phyloP scores from a whole-genome alignment of 2,329 filamentous ascomycete species.

The Neofusicoccum cordaticola region DNA sequence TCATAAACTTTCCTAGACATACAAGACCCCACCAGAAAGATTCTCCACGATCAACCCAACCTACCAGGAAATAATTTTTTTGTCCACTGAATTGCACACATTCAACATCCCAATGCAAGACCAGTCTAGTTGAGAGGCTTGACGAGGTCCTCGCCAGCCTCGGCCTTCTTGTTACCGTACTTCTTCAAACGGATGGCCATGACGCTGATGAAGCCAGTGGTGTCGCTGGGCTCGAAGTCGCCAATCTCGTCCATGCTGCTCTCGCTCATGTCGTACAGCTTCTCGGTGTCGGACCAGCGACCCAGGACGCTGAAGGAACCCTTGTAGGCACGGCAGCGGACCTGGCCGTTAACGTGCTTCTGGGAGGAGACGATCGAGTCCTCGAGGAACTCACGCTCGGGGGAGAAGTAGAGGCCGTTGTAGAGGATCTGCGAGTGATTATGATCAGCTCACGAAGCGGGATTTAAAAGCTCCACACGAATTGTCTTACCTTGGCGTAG shows the following conservation, averaged over 20 bases:
- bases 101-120: background rate
- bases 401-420: slow-evolving; percentile 68
- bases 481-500: slow-evolving; percentile 49
- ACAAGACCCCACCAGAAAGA: background rate
- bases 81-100: background rate
- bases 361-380: slow-evolving; percentile 48
- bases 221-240: slow-evolving; percentile 64
- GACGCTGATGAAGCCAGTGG: slow-evolving; percentile 67
- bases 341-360: slow-evolving; percentile 45
- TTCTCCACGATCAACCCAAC: background rate
- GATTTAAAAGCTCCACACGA: slow-evolving; percentile 30
- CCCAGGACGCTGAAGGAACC: slow-evolving; percentile 61
- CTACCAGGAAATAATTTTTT: background rate
- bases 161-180: slow-evolving; percentile 19
- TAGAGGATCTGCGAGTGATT: slow-evolving; percentile 38
- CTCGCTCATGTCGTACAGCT: slow-evolving; percentile 66
- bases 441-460: background rate
- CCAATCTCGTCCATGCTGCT: slow-evolving; percentile 69
- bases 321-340: slow-evolving; percentile 66
- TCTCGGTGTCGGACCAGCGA: slow-evolving; percentile 62
- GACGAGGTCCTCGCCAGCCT: slow-evolving; percentile 18
- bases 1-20: slow-evolving; percentile 9
- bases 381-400: slow-evolving; percentile 70
- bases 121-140: background rate
- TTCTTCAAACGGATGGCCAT: slow-evolving; percentile 54